A percentile compares a stretch with the other conserved stretches of the same genome.
phyloP scores from a whole-genome alignment of 2,329 filamentous ascomycete species.

The Aspergillus pseudonomiae region DNA sequence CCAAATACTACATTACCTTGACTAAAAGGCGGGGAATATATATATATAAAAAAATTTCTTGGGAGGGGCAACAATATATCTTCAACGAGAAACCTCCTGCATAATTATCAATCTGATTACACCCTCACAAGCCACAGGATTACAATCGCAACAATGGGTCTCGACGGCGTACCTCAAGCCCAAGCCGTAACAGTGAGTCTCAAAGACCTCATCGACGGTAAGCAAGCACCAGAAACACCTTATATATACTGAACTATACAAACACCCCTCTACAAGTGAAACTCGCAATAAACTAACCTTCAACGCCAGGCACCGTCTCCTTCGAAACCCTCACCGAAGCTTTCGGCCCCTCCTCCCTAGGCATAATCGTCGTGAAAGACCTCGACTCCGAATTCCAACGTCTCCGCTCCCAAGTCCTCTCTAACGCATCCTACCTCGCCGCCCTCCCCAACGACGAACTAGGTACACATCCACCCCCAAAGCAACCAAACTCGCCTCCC shows the following conservation, averaged over 20 bases:
- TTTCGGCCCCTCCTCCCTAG: slow-evolving; percentile 87
- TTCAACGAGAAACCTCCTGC: too few relatives aligned
- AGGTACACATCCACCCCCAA: slow-evolving; percentile 48
- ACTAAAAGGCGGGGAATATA: slow-evolving; percentile 29
- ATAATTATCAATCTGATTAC: neutral
- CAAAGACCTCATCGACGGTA: slow-evolving; percentile 52
- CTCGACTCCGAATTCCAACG: slow-evolving; percentile 71
- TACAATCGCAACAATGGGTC: slow-evolving; percentile 20
- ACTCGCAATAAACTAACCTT: neutral
- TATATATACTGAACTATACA: too few relatives aligned
- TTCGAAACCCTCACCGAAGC: slow-evolving; percentile 60
- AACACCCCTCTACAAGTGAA: neutral
- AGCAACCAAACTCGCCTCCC: too few relatives aligned
- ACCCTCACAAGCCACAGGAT: neutral
- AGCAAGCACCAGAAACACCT: neutral
- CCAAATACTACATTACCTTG: neutral
- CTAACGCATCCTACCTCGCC: slow-evolving; percentile 86
- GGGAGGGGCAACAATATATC: neutral
- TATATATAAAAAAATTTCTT: neutral
- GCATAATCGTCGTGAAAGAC: slow-evolving; percentile 90
- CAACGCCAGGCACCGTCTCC: slow-evolving; percentile 39
- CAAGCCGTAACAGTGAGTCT: slow-evolving; percentile 53
- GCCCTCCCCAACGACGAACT: slow-evolving; percentile 74
- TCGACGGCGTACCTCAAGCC: slow-evolving; percentile 28
- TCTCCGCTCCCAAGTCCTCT: slow-evolving; percentile 75